Conservation (phyloP, 169 alveolate genomes). For the Plasmodium sp. region DNA sequence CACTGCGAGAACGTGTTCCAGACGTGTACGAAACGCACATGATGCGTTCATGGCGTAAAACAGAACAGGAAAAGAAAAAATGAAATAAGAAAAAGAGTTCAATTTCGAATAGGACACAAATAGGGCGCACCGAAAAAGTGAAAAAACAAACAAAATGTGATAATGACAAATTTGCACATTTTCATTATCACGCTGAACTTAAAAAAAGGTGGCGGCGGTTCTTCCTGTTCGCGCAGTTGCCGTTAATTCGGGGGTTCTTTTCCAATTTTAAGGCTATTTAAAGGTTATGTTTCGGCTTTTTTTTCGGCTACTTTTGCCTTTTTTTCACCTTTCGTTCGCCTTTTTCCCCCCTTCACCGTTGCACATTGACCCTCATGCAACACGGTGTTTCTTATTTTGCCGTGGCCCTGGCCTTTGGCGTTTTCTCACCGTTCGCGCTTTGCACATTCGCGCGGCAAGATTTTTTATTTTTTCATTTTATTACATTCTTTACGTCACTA, state of each 20-base stretch:
- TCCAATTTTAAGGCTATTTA: background rate
- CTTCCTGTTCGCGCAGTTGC: background rate
- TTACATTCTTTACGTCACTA: background rate
- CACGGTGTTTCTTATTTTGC: background rate
- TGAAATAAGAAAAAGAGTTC: background rate
- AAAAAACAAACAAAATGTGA: background rate
- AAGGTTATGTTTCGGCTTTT: background rate
- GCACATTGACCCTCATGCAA: background rate
- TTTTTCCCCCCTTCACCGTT: background rate
- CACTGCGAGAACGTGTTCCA: background rate
- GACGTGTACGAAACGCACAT: background rate
- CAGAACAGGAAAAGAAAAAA: background rate
- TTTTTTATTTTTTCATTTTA: background rate
- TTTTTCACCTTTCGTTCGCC: background rate
- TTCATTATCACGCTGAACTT: background rate
- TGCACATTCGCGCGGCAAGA: background rate
- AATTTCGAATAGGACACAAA: background rate
- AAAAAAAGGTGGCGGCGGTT: background rate
- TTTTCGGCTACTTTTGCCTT: background rate
- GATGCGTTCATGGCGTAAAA: background rate
- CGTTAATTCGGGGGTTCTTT: background rate
- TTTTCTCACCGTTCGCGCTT: background rate
- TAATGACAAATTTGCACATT: background rate
- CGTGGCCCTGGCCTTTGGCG: too few relatives aligned
- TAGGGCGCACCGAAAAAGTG: background rate